Percentiles rank a stretch among this genome's conserved stretches.
phyloP scores from a whole-genome alignment of 805 yeast genomes.

The Starmera amethionina region DNA sequence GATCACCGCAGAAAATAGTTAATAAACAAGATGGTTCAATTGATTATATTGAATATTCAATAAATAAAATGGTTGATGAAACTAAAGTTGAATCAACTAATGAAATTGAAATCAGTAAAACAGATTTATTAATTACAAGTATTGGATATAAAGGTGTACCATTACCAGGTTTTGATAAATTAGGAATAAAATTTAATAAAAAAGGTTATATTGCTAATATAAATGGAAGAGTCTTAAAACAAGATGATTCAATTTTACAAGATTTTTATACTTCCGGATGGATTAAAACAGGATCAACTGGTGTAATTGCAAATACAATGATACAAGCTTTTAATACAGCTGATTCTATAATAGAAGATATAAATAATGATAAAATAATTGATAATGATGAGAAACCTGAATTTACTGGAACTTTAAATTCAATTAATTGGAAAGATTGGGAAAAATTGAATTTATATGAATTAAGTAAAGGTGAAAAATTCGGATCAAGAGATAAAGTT shows the following conservation, averaged over 20 bases:
- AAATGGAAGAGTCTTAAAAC: slow-evolving; percentile 32
- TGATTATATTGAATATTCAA: slow-evolving; percentile 31
- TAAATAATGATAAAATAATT: slow-evolving; percentile 21
- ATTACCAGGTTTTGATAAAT: slow-evolving; percentile 38
- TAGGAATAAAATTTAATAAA: slow-evolving; percentile 38
- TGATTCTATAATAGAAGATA: slow-evolving; percentile 50
- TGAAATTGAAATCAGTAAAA: slow-evolving; percentile 22
- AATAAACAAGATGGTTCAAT: slow-evolving; percentile 11
- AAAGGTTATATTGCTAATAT: slow-evolving; percentile 37
- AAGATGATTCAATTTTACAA: slow-evolving; percentile 15
- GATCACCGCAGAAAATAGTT: slow-evolving; percentile 48
- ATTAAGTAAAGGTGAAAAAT: slow-evolving; percentile 31
- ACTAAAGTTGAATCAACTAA: slow-evolving; percentile 18
- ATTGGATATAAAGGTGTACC: slow-evolving; percentile 76
- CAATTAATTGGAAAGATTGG: slow-evolving; percentile 65
- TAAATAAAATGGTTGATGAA: slow-evolving; percentile 34
- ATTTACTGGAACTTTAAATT: slow-evolving; percentile 14
- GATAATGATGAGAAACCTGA: slow-evolving; percentile 19
- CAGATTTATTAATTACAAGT: slow-evolving; percentile 68
- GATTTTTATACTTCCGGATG: slow-evolving; percentile 83
- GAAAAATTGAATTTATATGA: slow-evolving; percentile 44
- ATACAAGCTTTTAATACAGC: slow-evolving; percentile 73
- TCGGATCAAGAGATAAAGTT: slow-evolving; percentile 53
- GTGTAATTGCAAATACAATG: slow-evolving; percentile 89
- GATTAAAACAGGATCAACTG: slow-evolving; percentile 80